These are phyloP conservation scores for Candida rishiriensis DNA, from an alignment of 805 yeast species.

Conservation along the genomic window DNA sequence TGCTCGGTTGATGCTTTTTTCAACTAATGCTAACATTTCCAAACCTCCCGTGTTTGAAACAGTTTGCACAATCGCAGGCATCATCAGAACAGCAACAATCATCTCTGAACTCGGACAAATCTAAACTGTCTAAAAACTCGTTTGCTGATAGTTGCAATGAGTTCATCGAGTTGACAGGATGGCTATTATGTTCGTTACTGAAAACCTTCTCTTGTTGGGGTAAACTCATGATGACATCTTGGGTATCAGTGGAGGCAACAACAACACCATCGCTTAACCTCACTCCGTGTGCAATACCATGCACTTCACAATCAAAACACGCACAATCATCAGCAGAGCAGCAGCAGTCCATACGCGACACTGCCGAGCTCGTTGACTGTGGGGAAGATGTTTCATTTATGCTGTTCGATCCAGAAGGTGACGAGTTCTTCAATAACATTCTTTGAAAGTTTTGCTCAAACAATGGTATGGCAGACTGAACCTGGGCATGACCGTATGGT, in stretches of 20 bases:
- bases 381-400: constrained; percentile 1
- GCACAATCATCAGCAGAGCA: constrained; percentile 31
- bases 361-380: background rate
- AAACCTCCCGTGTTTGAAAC: constrained; percentile 30
- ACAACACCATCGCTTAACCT: constrained; percentile 24
- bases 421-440: constrained; percentile 1
- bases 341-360: constrained; percentile 22
- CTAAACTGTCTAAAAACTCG: constrained; percentile 19
- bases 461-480: constrained; percentile 14
- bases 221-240: too few relatives aligned
- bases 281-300: constrained; percentile 30
- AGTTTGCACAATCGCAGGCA: constrained; percentile 27
- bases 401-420: background rate
- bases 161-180: background rate
- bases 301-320: constrained; percentile 31
- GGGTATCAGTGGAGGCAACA: too few relatives aligned
- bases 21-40: constrained; percentile 9
- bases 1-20: too few relatives aligned
- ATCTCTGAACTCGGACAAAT: constrained; percentile 18
- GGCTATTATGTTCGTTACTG: background rate
- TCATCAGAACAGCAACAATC: constrained; percentile 31
- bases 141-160: constrained; percentile 13
- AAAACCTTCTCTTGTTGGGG: too few relatives aligned
- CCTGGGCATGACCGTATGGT: constrained; percentile 23
- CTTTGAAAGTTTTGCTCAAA: constrained; percentile 10